Base-by-base conservation (phyloP, 2,329 filamentous ascomycete species). In the Thermothelomyces thermophilus region DNA sequence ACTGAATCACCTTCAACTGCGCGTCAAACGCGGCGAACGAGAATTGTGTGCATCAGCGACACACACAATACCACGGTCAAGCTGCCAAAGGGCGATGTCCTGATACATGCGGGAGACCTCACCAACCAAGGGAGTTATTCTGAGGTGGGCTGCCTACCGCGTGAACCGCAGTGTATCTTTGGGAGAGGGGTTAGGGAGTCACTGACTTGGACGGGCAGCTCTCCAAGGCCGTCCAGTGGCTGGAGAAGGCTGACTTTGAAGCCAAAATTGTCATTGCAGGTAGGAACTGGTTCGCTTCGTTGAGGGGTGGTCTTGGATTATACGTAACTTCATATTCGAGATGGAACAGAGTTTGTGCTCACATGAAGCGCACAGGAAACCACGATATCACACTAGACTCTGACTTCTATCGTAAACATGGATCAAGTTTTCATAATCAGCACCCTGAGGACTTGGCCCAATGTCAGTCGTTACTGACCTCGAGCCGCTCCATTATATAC, bases 91-190 rank as follows among this genome's bases (percentile, higher is more conserved):
- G 86, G 86, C 35, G 84, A 90, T 62, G 78, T 90, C 8, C 72
- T 90, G 30, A 82, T 90, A 43, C 85, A 89, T 62, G 85, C 86
- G 1, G 86, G 86, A 6, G 86, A 90, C 62, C 66, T 90, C 57
- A 87, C 85, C 3, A 89, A 88, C 63, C 80, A 85, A 62, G 86
- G 86, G 14, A 83, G 70, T 56, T 70, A 71, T 56, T 70, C 69
- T 6, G 79, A 83, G 67, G 74, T 75, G 58, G 1, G 39, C 10
- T 33, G 30, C 10, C 9, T 11, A 26, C 9, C 22, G 7, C n/a
- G n/a, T n/a, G n/a, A n/a, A n/a, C n/a, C n/a, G n/a, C n/a, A n/a
- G n/a, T n/a, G n/a, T n/a, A n/a, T n/a, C n/a, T n/a, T n/a, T n/a
- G n/a, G 16, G n/a, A 14, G 16, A 16, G 35, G n/a, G 30, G 14